These are phyloP conservation scores for Lactarius sanguifluus DNA, from an alignment of 768 basidiomycete genomes.

Conservation along the genomic window DNA sequence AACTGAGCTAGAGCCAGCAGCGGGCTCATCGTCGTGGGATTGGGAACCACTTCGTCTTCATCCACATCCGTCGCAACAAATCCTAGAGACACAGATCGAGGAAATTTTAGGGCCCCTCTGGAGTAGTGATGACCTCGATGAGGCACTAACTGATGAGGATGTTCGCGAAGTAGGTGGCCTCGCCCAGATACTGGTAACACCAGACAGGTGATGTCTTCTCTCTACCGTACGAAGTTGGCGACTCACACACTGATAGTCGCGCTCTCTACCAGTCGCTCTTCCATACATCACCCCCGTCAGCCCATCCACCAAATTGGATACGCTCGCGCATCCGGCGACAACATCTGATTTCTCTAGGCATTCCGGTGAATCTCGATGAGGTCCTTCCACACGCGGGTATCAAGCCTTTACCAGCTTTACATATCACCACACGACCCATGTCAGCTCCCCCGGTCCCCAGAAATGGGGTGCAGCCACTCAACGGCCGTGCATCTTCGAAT, in stretches of 20 bases:
- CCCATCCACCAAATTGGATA: conserved; percentile 90
- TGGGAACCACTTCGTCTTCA: conserved; percentile 67
- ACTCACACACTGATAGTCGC: conserved; percentile 54
- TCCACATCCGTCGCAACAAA: conserved; percentile 58
- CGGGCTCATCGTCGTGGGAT: conserved; percentile 43
- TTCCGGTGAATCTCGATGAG: conserved; percentile 95
- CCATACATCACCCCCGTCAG: conserved; percentile 65
- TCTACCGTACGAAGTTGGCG: conserved; percentile 24
- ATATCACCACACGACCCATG: conserved; percentile 79
- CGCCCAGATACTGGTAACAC: conserved; percentile 71
- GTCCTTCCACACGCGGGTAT: conserved; percentile 67
- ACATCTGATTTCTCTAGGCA: conserved; percentile 86
- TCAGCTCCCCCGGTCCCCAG: conserved; percentile 74
- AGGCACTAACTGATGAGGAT: conserved; percentile 62
- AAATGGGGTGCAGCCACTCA: conserved; percentile 37
- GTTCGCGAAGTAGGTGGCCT: conserved; percentile 81
- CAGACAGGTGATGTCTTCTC: conserved; percentile 60
- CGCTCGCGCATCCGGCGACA: conserved; percentile 88
- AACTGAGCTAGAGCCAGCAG: conserved; percentile 39
- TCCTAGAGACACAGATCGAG: conserved; percentile 62
- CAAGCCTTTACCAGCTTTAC: conserved; percentile 71
- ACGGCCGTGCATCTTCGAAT: conserved; percentile 39
- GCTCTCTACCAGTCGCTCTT: conserved; percentile 72
- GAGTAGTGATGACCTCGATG: conserved; percentile 50
- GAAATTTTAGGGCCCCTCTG: conserved; percentile 67